A percentile compares a stretch with the other conserved stretches of the same genome.
phyloP scores from a whole-genome alignment of 352 stramenopile species.

The Pythium plurisporium region DNA sequence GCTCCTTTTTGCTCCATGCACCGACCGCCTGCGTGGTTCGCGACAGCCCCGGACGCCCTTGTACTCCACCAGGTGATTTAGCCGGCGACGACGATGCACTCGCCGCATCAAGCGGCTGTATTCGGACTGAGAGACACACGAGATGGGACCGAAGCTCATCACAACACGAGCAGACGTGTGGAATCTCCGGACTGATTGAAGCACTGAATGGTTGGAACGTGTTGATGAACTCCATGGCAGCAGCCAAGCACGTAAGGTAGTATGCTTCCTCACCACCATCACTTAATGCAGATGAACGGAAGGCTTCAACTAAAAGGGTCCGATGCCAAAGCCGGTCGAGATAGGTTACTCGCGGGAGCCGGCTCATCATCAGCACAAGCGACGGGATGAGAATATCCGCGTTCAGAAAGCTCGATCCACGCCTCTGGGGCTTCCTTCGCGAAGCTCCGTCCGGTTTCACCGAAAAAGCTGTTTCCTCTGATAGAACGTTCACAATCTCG shows the following conservation, averaged over 20 bases:
- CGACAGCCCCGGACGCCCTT: slow-evolving; percentile 1
- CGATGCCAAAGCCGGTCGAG: slow-evolving; percentile 26
- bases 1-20: slow-evolving; percentile 14
- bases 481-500: slow-evolving; percentile 19
- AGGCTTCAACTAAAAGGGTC: slow-evolving; percentile 20
- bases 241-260: slow-evolving; percentile 29
- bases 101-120: background rate
- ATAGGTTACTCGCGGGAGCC: slow-evolving; percentile 5
- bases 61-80: background rate
- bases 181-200: background rate
- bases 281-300: slow-evolving; percentile 13
- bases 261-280: slow-evolving; percentile 32
- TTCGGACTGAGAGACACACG: background rate
- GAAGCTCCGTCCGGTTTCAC: background rate
- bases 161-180: slow-evolving; percentile 1
- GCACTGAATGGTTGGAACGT: slow-evolving; percentile 6
- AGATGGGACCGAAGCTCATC: background rate
- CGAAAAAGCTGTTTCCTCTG: background rate
- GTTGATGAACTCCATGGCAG: slow-evolving; percentile 28
- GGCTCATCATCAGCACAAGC: slow-evolving; percentile 31
- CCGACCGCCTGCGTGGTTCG: background rate
- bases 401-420: slow-evolving; percentile 22
- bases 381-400: slow-evolving; percentile 31
- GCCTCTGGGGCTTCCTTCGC: background rate
- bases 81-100: background rate